Evolutionary conservation across 2,329 filamentous ascomycete genomes (phyloP).

Genomic region (Teratosphaeria pseudoeucalypti): DNA sequence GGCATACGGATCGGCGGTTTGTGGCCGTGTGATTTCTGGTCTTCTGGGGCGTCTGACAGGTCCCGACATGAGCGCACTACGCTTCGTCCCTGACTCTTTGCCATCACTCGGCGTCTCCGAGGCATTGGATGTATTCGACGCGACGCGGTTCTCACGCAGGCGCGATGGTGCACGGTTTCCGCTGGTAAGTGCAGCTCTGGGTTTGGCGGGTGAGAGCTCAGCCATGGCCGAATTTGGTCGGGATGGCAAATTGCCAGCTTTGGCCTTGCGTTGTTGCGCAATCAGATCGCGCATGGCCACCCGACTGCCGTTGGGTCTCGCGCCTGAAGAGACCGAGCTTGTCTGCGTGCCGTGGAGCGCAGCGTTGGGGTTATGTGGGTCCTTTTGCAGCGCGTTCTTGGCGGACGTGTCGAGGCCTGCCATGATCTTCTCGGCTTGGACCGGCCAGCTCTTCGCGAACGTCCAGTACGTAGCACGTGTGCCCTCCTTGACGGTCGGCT

Average conservation of each 20-base stretch:
- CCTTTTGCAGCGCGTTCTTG: slow-evolving; percentile 69
- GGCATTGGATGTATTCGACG: slow-evolving; percentile 20
- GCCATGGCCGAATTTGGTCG: slow-evolving; percentile 50
- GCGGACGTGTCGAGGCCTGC: slow-evolving; percentile 66
- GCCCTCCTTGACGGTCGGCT: slow-evolving; percentile 78
- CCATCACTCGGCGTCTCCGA: slow-evolving; percentile 17
- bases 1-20: slow-evolving; percentile 46
- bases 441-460: slow-evolving; percentile 67
- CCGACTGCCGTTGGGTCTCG: slow-evolving; percentile 37
- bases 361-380: slow-evolving; percentile 67
- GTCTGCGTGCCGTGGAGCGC: slow-evolving; percentile 30
- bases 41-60: slow-evolving; percentile 45
- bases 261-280: slow-evolving; percentile 59
- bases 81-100: slow-evolving; percentile 21
- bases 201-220: slow-evolving; percentile 38
- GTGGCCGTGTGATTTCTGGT: slow-evolving; percentile 39
- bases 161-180: slow-evolving; percentile 19
- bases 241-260: slow-evolving; percentile 38
- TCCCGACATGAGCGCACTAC: slow-evolving; percentile 44
- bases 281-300: slow-evolving; percentile 70
- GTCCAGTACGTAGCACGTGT: slow-evolving; percentile 81
- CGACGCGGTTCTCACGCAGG: slow-evolving; percentile 19
- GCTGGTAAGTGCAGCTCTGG: slow-evolving; percentile 18
- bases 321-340: background rate
- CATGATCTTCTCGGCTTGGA: slow-evolving; percentile 68